Evolutionary conservation across 1,284 basidiomycete species (phyloP), one percentile per base, ranked within the genome.

Genomic region (Trichosporon asahii): DNA sequence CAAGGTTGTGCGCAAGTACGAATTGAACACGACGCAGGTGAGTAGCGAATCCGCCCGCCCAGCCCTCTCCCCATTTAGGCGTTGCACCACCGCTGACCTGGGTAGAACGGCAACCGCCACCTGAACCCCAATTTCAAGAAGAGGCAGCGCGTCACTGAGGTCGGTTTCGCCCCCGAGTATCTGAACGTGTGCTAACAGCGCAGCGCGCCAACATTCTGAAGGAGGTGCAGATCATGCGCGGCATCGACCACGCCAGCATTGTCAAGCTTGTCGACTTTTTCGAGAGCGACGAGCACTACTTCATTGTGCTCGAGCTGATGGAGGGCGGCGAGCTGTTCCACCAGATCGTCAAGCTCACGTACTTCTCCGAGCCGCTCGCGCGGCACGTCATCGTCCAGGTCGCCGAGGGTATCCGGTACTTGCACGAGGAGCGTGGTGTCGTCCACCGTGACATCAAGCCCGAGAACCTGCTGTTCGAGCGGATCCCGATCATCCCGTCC

Each of bases 221-320:
- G 88, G 97, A 99, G 89, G 97, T 99, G 5, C 95, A 98, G 84
- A 99, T 99, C 78, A 99, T 99, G 97, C 92, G 96, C 37, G 94
- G 94, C 25, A 91, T 90, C 72, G 91, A 91, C 75, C 95, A 99
- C 80, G 90, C 92, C 7, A 89, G 90, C 35, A 91, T 99, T 76
- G 91, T 99, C 79, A 94, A 93, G 82, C 89, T 98, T 12, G 84
- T 90, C 60, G 90, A 90, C 55, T 98, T 98, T 80, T 91, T 90
- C 72, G 97, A 99, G 84, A 94, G 93, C 18, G 86, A 88, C 31
- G 95, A 99, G 76, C 88, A 97, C 80, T 99, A 98, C 84, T 99
- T 95, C 83, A 87, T 99, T 31, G 89, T 98, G 11, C 87, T 99
- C 67, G 97, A 99, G 85, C 86, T 96, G 53, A 92, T 96, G 93